Conservation (phyloP, 441 rosid species). For the Arabidopsis hybrid region DNA sequence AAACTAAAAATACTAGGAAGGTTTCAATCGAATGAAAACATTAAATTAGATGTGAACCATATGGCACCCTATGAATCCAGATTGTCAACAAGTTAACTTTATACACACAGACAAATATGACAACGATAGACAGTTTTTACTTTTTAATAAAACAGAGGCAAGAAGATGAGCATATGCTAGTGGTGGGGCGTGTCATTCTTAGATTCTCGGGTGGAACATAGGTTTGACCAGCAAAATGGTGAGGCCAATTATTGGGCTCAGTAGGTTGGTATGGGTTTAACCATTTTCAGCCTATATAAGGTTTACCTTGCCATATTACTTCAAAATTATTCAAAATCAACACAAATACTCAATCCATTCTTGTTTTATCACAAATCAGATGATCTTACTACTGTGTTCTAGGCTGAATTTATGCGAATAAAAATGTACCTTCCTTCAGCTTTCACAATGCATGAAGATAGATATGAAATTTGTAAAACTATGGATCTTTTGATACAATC, state of each 20-base stretch:
- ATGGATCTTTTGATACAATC: conserved; percentile 6
- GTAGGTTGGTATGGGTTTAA: not conserved
- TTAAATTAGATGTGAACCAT: not conserved
- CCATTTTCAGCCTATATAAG: not conserved
- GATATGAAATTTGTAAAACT: not conserved
- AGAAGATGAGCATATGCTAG: not conserved
- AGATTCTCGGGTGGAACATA: not conserved
- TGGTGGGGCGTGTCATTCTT: not conserved
- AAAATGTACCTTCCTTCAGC: conserved; percentile 15
- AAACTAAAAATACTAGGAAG: not conserved
- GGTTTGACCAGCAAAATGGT: not conserved
- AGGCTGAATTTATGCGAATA: not conserved
- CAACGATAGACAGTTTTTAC: not conserved
- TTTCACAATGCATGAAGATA: conserved; percentile 3
- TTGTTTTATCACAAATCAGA: not conserved
- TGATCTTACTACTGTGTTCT: conserved; percentile 11
- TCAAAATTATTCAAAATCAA: not conserved
- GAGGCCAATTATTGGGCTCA: not conserved
- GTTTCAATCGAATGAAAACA: not conserved
- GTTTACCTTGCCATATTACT: not conserved
- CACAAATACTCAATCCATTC: not conserved
- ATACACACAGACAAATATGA: not conserved
- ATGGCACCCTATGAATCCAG: not conserved
- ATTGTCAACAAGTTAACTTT: not conserved
- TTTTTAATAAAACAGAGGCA: not conserved